Percentiles rank a stretch among this genome's conserved stretches.
Evolutionary conservation across 371 early-diverging fungal genomes (phyloP).

Genomic region (Mortierella sp.): DNA sequence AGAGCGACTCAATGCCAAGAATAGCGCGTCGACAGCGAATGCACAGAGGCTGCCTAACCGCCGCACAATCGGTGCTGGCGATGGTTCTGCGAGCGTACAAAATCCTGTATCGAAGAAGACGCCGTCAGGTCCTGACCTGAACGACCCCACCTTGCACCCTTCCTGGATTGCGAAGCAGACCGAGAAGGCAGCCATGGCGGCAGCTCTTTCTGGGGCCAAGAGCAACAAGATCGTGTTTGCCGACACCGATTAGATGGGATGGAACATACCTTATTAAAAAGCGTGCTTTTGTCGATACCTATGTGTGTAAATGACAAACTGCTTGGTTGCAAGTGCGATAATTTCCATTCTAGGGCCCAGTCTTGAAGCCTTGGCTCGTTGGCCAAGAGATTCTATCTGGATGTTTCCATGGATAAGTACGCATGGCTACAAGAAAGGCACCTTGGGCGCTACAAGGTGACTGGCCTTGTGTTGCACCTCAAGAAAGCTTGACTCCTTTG

Average conservation of each 20-base stretch:
- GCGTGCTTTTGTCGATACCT: background rate
- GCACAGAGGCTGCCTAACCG: slow-evolving; percentile 31
- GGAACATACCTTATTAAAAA: background rate
- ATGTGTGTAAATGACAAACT: too few relatives aligned
- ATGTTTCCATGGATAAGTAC: too few relatives aligned
- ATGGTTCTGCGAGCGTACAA: slow-evolving; percentile 21
- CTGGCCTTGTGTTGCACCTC: too few relatives aligned
- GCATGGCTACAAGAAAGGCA: too few relatives aligned
- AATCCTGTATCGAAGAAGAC: slow-evolving; percentile 25
- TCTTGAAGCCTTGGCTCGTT: too few relatives aligned
- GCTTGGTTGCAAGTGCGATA: too few relatives aligned
- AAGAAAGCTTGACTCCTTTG: too few relatives aligned
- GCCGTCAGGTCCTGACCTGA: slow-evolving; percentile 26
- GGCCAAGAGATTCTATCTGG: too few relatives aligned
- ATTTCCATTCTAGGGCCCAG: too few relatives aligned
- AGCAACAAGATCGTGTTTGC: slow-evolving; percentile 55
- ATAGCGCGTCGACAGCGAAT: slow-evolving; percentile 42
- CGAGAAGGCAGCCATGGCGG: slow-evolving; percentile 51
- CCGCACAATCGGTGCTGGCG: slow-evolving; percentile 39
- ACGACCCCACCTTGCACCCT: slow-evolving; percentile 46
- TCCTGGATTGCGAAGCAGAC: slow-evolving; percentile 56
- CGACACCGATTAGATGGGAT: slow-evolving; percentile 39
- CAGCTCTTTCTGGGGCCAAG: slow-evolving; percentile 51
- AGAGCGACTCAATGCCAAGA: slow-evolving; percentile 38
- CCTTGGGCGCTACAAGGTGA: too few relatives aligned